Percentiles rank a stretch among this genome's conserved stretches.
Conservation (phyloP, 257 asterid genomes). For the Datura wrightii region DNA sequence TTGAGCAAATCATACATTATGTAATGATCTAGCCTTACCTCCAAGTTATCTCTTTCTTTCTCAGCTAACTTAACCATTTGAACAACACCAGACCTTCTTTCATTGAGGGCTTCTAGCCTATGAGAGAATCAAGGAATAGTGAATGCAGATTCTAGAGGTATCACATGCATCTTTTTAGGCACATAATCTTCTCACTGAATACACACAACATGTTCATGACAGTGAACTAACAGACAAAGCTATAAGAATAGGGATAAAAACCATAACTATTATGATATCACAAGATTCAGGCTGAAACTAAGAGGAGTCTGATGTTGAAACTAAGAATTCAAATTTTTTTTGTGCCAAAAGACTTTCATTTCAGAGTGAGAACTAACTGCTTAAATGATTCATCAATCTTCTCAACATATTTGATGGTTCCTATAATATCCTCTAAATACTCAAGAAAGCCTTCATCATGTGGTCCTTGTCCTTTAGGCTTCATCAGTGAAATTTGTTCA, state of each 20-base stretch:
- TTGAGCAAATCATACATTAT: constrained; percentile 26
- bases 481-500: constrained; percentile 97
- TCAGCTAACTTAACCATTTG: constrained; percentile 98
- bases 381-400: constrained; percentile 90
- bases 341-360: not conserved
- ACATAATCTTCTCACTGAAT: not conserved
- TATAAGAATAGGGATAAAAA: not conserved
- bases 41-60: constrained; percentile 93
- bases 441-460: constrained; percentile 99
- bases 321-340: not conserved
- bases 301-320: not conserved
- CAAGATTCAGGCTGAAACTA: not conserved
- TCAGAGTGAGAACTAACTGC: constrained; percentile 59
- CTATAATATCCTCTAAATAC: constrained; percentile 97
- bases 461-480: constrained; percentile 97
- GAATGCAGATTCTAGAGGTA: constrained; percentile 20
- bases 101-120: constrained; percentile 88
- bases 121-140: constrained; percentile 5
- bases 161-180: not conserved
- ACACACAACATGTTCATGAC: not conserved
- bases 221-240: not conserved
- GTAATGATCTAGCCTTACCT: constrained; percentile 53
- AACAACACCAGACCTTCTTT: constrained; percentile 86
- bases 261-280: not conserved
- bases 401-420: constrained; percentile 93